A percentile compares a stretch with the other conserved stretches of the same genome.
These are phyloP conservation scores for Cruciata laevipes DNA, from an alignment of 257 asterid species.

Conservation along the genomic window DNA sequence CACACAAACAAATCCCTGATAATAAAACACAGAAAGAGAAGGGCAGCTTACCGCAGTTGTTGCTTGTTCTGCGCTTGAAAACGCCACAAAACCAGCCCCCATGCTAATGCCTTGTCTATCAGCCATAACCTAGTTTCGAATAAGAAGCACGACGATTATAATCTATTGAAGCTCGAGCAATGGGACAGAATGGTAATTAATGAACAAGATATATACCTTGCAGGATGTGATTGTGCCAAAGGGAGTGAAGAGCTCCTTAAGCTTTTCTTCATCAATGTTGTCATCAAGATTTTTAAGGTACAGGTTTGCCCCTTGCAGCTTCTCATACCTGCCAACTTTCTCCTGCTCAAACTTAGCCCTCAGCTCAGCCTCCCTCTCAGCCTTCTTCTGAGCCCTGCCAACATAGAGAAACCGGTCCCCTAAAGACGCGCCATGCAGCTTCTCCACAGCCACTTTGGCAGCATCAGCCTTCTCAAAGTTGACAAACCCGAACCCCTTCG, in stretches of 20 bases:
- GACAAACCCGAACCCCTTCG: constrained; percentile 70
- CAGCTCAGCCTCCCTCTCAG: constrained; percentile 66
- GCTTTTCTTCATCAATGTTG: constrained; percentile 52
- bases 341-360: constrained; percentile 56
- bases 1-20: not conserved
- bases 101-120: constrained; percentile 69
- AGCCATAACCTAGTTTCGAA: constrained; percentile 45
- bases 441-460: constrained; percentile 61
- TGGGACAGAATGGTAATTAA: too few species aligned
- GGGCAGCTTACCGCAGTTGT: constrained; percentile 51
- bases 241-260: constrained; percentile 55
- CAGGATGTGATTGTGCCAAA: constrained; percentile 69
- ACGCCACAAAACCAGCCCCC: constrained; percentile 87
- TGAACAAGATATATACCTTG: constrained; percentile 40
- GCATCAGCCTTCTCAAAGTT: constrained; percentile 48
- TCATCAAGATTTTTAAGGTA: constrained; percentile 82
- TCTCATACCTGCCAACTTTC: constrained; percentile 46
- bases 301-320: constrained; percentile 52
- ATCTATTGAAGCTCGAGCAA: not conserved
- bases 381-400: constrained; percentile 73
- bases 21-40: not conserved
- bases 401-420: constrained; percentile 54
- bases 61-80: constrained; percentile 70
- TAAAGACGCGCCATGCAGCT: constrained; percentile 40
- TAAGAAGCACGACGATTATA: not conserved